Percentiles rank a stretch among this genome's conserved stretches.
Conservation (phyloP, 2,329 filamentous ascomycete species). For the Diplocarpon mali region DNA sequence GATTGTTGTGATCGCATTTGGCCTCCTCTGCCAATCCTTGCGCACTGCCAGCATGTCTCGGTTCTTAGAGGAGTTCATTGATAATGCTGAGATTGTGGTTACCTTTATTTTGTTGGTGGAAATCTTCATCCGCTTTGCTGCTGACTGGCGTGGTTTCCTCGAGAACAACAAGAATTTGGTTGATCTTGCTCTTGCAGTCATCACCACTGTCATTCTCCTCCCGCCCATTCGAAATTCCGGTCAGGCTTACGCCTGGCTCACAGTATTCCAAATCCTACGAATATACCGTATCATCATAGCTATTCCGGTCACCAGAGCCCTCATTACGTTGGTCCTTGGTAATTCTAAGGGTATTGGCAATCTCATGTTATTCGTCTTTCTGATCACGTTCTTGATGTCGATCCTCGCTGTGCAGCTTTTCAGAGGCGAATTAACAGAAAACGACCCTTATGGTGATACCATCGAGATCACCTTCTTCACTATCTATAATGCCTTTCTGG, state of each 20-base stretch:
- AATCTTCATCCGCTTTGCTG: constrained; percentile 66
- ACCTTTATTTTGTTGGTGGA: constrained; percentile 72
- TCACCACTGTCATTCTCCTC: constrained; percentile 76
- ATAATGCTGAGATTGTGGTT: constrained; percentile 60
- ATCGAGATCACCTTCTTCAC: constrained; percentile 71
- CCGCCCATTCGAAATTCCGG: constrained; percentile 66
- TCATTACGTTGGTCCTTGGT: constrained; percentile 80
- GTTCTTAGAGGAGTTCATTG: constrained; percentile 51
- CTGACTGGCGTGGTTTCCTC: constrained; percentile 75
- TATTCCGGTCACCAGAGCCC: constrained; percentile 72
- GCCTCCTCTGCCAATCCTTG: constrained; percentile 66
- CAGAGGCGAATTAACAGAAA: constrained; percentile 65
- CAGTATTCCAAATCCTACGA: constrained; percentile 84
- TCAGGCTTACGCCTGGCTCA: constrained; percentile 73
- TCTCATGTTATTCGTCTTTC: constrained; percentile 89
- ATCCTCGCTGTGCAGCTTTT: constrained; percentile 93
- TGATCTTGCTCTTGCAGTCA: constrained; percentile 68
- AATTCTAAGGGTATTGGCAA: constrained; percentile 90
- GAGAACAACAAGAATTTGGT: constrained; percentile 63
- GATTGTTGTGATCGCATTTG: constrained; percentile 70
- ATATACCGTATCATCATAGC: constrained; percentile 87
- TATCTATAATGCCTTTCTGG: constrained; percentile 91
- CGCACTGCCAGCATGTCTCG: constrained; percentile 67
- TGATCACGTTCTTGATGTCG: constrained; percentile 86
- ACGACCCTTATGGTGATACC: constrained; percentile 48